A percentile compares a stretch with the other conserved stretches of the same genome.
phyloP scores from a whole-genome alignment of 352 stramenopile species.

The Globisporangium lucens region DNA sequence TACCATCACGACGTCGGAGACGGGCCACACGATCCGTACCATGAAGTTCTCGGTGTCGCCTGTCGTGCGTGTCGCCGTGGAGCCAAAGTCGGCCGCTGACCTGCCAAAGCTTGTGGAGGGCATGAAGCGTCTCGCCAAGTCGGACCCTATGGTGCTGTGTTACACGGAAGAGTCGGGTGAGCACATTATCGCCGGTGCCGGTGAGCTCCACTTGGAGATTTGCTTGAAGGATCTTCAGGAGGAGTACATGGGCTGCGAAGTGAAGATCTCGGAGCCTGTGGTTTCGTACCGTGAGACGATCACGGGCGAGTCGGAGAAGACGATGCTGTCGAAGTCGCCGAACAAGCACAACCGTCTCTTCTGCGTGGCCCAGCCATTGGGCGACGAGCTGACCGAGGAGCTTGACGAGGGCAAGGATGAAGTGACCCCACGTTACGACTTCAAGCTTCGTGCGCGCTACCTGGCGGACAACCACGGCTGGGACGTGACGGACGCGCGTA shows the following conservation, averaged over 20 bases:
- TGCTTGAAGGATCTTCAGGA: conserved; percentile 99
- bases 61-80: conserved; percentile 99
- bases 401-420: conserved; percentile 97
- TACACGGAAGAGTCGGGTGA: conserved; percentile 99
- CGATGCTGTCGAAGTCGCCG: conserved; percentile 98
- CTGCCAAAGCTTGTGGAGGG: conserved; percentile 99
- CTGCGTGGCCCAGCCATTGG: conserved; percentile 90
- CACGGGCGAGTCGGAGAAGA: conserved; percentile 93
- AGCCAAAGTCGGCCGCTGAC: conserved; percentile 98
- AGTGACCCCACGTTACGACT: conserved; percentile 89
- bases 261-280: conserved; percentile 99
- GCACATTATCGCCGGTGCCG: conserved; percentile 99
- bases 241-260: conserved; percentile 98
- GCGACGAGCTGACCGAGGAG: conserved; percentile 93
- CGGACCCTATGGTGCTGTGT: conserved; percentile 99
- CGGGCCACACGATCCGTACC: conserved; percentile 98
- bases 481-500: conserved; percentile 97
- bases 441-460: conserved; percentile 96
- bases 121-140: conserved; percentile 99
- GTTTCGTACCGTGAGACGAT: conserved; percentile 99
- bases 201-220: conserved; percentile 99
- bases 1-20: conserved; percentile 98
- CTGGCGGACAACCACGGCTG: conserved; percentile 97
- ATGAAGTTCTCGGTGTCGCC: conserved; percentile 99
- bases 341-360: conserved; percentile 99